Evolutionary conservation across 306 rosid species (phyloP), one percentile per base, ranked within the genome.

Genomic region (Malus orientalis): DNA sequence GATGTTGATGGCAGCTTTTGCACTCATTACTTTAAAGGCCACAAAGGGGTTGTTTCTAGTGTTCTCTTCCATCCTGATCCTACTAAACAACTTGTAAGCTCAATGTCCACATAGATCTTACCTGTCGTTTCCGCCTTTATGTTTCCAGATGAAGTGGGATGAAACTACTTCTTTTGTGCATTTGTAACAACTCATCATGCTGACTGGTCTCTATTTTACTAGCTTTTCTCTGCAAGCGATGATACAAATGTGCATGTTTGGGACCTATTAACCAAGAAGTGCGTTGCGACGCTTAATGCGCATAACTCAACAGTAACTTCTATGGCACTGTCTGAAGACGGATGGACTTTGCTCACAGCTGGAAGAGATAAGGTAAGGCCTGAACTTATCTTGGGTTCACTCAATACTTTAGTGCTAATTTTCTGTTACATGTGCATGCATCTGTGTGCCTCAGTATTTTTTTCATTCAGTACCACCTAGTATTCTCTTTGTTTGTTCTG

Each of bases 191-290:
- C 54, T 80, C 55, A 77, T 76, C 42, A 33, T 74, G 78, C 66
- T 73, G 76, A 74, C 59, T 58, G 66, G 54, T 58, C 54, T n/a
- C 75, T 59, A 74, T 84, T 67, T 74, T 60, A 16, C 18, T 83
- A 95, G 97, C 93, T 95, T 88, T 95, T 95, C 86, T 95, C 99
- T 22, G 97, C 93, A 70, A 89, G 98, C 79, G 96, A 90, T 76
- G 98, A 95, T 85, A 81, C 94, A 27, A 90, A 86, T 51, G 90
- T 90, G 45, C 87, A 89, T 57, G 92, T 89, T 22, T 95, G 99
- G 97, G 96, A 95, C 89, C 66, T 95, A 70, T 70, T 79, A 66
- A 62, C 91, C 32, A 95, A 92, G 91, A 86, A 79, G 70, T 73
- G 93, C 72, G 74, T 88, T 47, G 93, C 96, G 32, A 85, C 88